phyloP scores from a whole-genome alignment of 2,329 filamentous ascomycete genomes.

The Talaromyces sp. region DNA sequence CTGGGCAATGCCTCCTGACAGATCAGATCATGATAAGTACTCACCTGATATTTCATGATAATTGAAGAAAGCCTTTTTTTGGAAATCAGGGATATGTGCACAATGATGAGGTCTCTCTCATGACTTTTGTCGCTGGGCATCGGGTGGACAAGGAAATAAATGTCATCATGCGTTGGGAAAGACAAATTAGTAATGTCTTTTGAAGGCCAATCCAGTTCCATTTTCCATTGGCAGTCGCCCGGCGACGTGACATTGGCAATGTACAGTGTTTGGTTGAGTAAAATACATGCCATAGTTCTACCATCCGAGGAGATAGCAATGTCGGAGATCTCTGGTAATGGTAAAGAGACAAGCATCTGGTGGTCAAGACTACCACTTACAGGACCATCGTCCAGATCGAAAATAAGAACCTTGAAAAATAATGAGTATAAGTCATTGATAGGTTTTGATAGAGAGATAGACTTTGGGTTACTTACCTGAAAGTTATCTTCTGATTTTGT shows the following conservation, averaged over 20 bases:
- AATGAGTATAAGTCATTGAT: background rate
- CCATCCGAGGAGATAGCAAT: slow-evolving; percentile 20
- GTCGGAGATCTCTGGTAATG: slow-evolving; percentile 12
- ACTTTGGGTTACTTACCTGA: too few relatives aligned
- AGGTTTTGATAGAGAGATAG: background rate
- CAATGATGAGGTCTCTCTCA: too few relatives aligned
- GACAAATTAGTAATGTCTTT: background rate
- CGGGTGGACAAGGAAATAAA: background rate
- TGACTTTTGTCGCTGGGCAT: too few relatives aligned
- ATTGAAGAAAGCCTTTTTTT: too few relatives aligned
- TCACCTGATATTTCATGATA: too few relatives aligned
- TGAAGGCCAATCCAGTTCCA: background rate
- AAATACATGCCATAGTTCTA: slow-evolving; percentile 15
- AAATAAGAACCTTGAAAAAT: slow-evolving; percentile 1
- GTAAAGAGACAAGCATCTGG: background rate
- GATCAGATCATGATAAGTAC: too few relatives aligned
- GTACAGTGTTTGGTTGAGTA: slow-evolving; percentile 15
- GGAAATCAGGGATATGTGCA: too few relatives aligned
- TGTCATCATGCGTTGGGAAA: slow-evolving; percentile 3
- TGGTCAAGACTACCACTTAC: background rate
- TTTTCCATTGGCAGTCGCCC: background rate
- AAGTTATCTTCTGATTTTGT: background rate
- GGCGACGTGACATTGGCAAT: background rate
- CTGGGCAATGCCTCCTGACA: too few relatives aligned
- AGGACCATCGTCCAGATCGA: background rate